These are phyloP conservation scores for Vickermania spadyakhi DNA, from an alignment of 208 protist species.

Conservation along the genomic window DNA sequence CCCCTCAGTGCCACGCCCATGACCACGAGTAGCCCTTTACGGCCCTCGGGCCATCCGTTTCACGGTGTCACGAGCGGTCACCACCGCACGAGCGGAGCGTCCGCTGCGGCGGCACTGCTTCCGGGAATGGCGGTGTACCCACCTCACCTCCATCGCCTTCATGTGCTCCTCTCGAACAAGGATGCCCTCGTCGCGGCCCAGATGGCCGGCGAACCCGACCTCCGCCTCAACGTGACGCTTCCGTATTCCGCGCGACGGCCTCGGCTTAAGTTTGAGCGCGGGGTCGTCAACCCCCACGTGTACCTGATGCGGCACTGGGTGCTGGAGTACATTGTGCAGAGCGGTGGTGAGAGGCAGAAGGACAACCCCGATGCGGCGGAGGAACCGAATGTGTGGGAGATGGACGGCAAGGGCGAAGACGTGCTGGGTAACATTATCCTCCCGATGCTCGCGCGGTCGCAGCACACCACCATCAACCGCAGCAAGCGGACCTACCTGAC, in stretches of 20 bases:
- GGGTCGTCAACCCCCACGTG: constrained; percentile 56
- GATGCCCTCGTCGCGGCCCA: no score
- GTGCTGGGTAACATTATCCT: constrained; percentile 27
- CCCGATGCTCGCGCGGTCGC: constrained; percentile 48
- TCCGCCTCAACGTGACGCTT: constrained; percentile 34
- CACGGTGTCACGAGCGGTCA: background rate
- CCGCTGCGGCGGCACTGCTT: background rate
- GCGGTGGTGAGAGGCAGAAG: no score
- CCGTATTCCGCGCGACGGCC: constrained; percentile 56
- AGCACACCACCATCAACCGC: constrained; percentile 58
- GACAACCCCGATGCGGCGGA: no score
- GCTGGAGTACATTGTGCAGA: constrained; percentile 41
- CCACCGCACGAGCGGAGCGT: background rate
- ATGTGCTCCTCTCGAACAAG: constrained; percentile 35
- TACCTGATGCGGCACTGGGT: constrained; percentile 74
- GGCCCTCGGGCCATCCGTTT: no score
- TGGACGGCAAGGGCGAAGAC: constrained; percentile 3
- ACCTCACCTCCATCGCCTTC: constrained; percentile 60
- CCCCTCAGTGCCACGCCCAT: background rate
- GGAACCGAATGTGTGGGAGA: no score
- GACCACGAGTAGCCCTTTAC: no score
- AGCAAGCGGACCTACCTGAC: constrained; percentile 26
- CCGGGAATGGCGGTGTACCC: constrained; percentile 11
- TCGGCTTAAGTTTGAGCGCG: constrained; percentile 49
- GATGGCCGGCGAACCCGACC: no score